These are phyloP conservation scores for Salix koriyanagi DNA, from an alignment of 345 rosid species.

Conservation along the genomic window DNA sequence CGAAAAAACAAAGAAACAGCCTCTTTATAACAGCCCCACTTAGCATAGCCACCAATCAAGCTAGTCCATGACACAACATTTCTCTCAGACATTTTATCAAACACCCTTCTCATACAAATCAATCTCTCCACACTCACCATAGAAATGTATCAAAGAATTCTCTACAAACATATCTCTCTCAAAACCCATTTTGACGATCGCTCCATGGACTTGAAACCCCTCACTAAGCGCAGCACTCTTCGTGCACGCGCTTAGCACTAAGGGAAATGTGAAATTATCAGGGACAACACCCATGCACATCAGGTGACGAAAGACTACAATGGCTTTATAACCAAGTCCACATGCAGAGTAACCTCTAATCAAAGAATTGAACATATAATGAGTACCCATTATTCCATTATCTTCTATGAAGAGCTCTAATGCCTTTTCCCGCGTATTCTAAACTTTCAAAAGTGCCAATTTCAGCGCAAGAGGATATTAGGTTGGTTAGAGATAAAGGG, in stretches of 20 bases:
- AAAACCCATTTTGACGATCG: constrained; percentile 40
- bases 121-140: constrained; percentile 49
- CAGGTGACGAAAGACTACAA: constrained; percentile 39
- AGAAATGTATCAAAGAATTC: constrained; percentile 60
- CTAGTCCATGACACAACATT: constrained; percentile 78
- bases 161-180: constrained; percentile 41
- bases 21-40: constrained; percentile 37
- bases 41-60: constrained; percentile 56
- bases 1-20: constrained; percentile 57
- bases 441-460: constrained; percentile 50
- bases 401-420: constrained; percentile 35
- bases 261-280: constrained; percentile 57
- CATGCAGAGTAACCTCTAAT: constrained; percentile 47
- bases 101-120: constrained; percentile 41
- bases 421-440: constrained; percentile 41
- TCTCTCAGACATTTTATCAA: constrained; percentile 52
- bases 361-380: constrained; percentile 52
- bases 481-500: constrained; percentile 24
- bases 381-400: constrained; percentile 28
- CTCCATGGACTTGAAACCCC: constrained; percentile 61
- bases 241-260: constrained; percentile 54
- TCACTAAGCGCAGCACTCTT: constrained; percentile 29
- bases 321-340: constrained; percentile 43
- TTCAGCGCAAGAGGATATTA: constrained; percentile 43
- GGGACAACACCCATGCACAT: constrained; percentile 39